These are phyloP conservation scores for Hansenula sp. DNA, from an alignment of 1,139 yeast species.

Conservation along the genomic window DNA sequence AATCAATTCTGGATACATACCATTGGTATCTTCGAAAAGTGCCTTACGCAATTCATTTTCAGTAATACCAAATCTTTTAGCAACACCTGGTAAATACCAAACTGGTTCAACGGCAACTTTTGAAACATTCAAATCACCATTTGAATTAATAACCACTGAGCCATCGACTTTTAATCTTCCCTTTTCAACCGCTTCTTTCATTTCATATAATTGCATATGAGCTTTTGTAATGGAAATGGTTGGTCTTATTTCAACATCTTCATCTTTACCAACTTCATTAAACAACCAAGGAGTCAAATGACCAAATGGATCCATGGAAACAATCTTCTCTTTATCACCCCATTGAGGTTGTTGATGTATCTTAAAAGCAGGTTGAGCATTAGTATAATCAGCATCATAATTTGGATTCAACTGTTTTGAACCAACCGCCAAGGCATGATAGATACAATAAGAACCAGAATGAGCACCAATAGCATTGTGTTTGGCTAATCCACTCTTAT, in stretches of 20 bases:
- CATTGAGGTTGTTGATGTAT: constrained; percentile 51
- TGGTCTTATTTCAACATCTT: constrained; percentile 52
- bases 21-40: constrained; percentile 59
- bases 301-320: constrained; percentile 60
- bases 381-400: constrained; percentile 55
- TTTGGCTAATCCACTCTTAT: constrained; percentile 39
- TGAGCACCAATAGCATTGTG: constrained; percentile 58
- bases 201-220: constrained; percentile 51
- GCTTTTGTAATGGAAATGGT: constrained; percentile 63
- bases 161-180: constrained; percentile 56
- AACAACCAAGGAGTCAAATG: constrained; percentile 58
- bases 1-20: constrained; percentile 60
- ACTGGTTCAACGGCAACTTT: constrained; percentile 65
- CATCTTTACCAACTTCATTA: constrained; percentile 35
- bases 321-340: constrained; percentile 50
- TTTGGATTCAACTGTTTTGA: constrained; percentile 46
- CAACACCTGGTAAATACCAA: constrained; percentile 64
- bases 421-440: constrained; percentile 59
- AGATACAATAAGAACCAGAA: constrained; percentile 55
- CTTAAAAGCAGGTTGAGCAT: constrained; percentile 56
- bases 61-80: constrained; percentile 51
- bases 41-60: constrained; percentile 54
- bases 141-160: constrained; percentile 46
- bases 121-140: constrained; percentile 56
- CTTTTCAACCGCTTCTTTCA: constrained; percentile 46